Base-by-base conservation (phyloP, 2,329 filamentous ascomycete genomes). In the Ilyonectria robusta region DNA sequence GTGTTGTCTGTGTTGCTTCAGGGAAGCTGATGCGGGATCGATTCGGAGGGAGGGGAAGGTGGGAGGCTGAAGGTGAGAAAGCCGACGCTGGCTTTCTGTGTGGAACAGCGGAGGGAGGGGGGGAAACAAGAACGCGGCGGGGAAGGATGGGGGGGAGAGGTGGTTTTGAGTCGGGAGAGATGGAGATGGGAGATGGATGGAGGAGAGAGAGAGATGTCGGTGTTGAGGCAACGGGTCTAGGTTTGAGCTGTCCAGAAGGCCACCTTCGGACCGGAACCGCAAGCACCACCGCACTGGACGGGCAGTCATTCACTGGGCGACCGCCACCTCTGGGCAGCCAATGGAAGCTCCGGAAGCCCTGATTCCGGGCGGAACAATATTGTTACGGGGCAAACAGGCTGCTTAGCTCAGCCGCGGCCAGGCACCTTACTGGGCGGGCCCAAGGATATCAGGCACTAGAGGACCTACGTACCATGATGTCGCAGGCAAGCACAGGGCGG, bases 1-100 rank as follows among this genome's bases (percentile, higher is more conserved):
- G 83, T 92, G 88, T 75, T 67, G 67, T 65, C 66, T 74, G 66
- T 29, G 63, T 53, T 77, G 72, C 72, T 76, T 75, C 70, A 71
- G 50, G 42, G 73, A 76, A 77, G 75, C 73, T 73, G 72, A 67
- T 70, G 67, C 62, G 70, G 62, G 70, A 61, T 74, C 56, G 60
- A 56, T 61, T 66, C 68, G 62, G 66, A 71, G 67, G 72, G 73
- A 68, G 67, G 68, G 68, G 70, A 59, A 62, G 66, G 56, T 59
- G 67, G 55, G 47, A 66, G 35, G 58, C 59, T 62, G 53, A 65
- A 57, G 65, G 62, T 65, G 59, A 67, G 63, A 67, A 75, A 75
- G 71, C 70, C 73, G 71, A 54, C 53, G 59, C 48, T 59, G 70
- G 62, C 70, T 70, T 60, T 65, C 61, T 56, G 33, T 47, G 51